These are phyloP conservation scores for Byssothecium circinans DNA, from an alignment of 2,329 filamentous ascomycete species.

Conservation along the genomic window DNA sequence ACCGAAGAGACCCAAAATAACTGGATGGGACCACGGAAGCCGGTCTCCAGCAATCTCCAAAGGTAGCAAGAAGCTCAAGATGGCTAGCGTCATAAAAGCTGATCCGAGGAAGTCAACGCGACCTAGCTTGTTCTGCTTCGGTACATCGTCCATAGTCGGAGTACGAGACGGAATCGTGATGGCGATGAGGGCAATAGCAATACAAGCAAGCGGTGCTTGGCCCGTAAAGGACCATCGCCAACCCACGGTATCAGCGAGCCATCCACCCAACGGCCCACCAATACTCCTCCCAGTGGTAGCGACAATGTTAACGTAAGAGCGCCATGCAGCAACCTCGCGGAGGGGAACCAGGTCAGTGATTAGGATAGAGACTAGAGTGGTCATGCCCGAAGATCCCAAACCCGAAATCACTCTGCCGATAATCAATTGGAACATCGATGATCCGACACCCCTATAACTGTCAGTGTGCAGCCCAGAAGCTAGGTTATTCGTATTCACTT, in stretches of 20 bases:
- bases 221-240: conserved; percentile 68
- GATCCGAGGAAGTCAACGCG: conserved; percentile 64
- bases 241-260: conserved; percentile 62
- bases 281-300: conserved; percentile 54
- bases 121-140: conserved; percentile 38
- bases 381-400: conserved; percentile 70
- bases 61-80: conserved; percentile 50
- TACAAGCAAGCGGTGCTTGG: conserved; percentile 58
- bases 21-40: conserved; percentile 42
- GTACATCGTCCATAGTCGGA: conserved; percentile 3
- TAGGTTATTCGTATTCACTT: background rate
- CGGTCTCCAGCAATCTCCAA: conserved; percentile 54
- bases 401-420: conserved; percentile 61
- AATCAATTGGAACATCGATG: conserved; percentile 20
- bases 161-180: conserved; percentile 19
- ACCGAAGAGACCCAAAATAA: conserved; percentile 38
- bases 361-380: conserved; percentile 46
- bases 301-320: conserved; percentile 56
- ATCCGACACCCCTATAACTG: conserved; percentile 10
- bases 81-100: conserved; percentile 47
- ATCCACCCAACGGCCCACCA: conserved; percentile 62
- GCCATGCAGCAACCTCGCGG: conserved; percentile 51
- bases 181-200: conserved; percentile 54
- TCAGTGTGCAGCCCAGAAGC: background rate
- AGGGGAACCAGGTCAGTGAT: conserved; percentile 54